Conservation (phyloP, 768 basidiomycete genomes). For the Collybia sordida region DNA sequence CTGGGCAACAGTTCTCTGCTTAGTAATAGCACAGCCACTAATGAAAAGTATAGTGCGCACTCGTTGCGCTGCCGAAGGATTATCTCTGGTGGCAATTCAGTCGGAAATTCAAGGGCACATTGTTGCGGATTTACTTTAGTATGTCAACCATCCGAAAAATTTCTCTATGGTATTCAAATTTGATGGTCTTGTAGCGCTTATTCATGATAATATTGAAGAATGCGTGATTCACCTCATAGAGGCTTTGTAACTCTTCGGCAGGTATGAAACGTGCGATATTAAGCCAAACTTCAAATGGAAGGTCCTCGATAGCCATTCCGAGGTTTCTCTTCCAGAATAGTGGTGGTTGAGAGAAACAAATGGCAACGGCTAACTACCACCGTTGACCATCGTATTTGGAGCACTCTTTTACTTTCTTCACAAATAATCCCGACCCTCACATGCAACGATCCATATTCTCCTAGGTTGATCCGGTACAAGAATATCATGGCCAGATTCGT, state of each 20-base stretch:
- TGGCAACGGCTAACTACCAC: no score
- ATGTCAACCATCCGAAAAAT: neutral
- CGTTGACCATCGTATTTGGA: neutral
- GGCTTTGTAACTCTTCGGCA: conserved; percentile 2
- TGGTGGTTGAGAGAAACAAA: no score
- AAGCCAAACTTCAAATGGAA: conserved; percentile 20
- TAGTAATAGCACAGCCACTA: no score
- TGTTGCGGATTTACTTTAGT: neutral
- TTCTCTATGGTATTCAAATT: conserved; percentile 11
- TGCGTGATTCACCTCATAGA: conserved; percentile 12
- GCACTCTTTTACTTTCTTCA: neutral
- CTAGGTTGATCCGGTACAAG: neutral
- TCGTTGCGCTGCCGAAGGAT: no score
- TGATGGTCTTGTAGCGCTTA: conserved; percentile 14
- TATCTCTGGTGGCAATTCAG: no score
- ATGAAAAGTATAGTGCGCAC: no score
- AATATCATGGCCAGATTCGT: no score
- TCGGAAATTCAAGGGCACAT: no score
- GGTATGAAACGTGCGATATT: conserved; percentile 13
- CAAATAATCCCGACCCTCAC: neutral
- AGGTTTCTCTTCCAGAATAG: no score
- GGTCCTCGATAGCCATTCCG: neutral
- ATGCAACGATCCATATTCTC: neutral
- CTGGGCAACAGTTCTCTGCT: no score
- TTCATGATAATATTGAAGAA: conserved; percentile 19